Evolutionary conservation across 768 basidiomycete genomes (phyloP).

Genomic region (Cystofilobasidium ferigula): DNA sequence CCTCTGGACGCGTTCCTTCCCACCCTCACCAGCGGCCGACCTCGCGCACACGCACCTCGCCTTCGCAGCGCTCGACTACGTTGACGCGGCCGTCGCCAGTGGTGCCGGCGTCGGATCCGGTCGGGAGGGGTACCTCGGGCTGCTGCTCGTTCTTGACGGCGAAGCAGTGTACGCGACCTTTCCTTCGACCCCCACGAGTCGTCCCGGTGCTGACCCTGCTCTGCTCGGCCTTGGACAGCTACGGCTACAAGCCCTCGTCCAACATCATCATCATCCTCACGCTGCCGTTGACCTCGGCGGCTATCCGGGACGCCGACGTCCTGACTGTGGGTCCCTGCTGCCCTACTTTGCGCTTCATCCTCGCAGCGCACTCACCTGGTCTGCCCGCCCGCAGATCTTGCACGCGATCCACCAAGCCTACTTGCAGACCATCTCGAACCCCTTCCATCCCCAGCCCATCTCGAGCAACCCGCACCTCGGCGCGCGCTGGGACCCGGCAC

Average conservation of each 20-base stretch:
- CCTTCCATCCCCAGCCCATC: conserved; percentile 16
- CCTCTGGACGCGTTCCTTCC: conserved; percentile 17
- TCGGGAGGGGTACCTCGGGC: conserved; percentile 17
- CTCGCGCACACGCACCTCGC: conserved; percentile 14
- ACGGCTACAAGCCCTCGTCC: conserved; percentile 26
- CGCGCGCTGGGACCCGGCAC: conserved; percentile 3
- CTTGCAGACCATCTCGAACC: conserved; percentile 25
- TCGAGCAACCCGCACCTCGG: conserved; percentile 14
- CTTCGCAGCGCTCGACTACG: conserved; percentile 18
- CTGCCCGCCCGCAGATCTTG: conserved; percentile 15
- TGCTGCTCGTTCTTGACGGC: conserved; percentile 16
- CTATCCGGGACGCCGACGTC: conserved; percentile 20
- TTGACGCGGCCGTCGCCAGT: conserved; percentile 6
- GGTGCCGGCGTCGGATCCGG: conserved; percentile 10
- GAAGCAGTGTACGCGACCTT: conserved; percentile 3
- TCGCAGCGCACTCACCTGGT: background rate
- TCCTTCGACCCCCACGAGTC: too few species aligned
- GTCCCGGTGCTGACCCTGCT: background rate
- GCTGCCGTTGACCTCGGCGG: background rate
- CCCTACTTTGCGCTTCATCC: background rate
- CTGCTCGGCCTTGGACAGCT: conserved; percentile 1
- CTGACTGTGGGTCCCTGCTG: conserved; percentile 6
- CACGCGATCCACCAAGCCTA: conserved; percentile 26
- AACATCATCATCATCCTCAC: conserved; percentile 25
- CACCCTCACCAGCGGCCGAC: conserved; percentile 10